Conservation (phyloP, 768 basidiomycete genomes). For the Lenzites betulinus region DNA sequence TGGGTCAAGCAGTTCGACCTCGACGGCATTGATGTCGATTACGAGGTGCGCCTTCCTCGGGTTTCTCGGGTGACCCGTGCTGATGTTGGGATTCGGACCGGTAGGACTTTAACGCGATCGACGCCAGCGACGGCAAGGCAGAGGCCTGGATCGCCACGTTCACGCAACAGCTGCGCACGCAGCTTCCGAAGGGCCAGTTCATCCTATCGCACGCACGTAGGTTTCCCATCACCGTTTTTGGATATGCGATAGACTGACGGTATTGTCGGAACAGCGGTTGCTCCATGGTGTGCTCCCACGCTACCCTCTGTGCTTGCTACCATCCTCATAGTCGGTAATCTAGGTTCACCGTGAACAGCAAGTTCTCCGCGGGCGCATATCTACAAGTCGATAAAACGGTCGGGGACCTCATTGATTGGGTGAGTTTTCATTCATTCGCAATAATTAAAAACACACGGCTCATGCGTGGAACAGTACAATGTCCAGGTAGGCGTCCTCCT, state of each 20-base stretch:
- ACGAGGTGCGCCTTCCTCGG: slow-evolving; percentile 42
- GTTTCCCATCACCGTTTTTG: background rate
- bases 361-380: slow-evolving; percentile 49
- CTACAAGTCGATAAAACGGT: slow-evolving; percentile 52
- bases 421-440: slow-evolving; percentile 28
- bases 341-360: slow-evolving; percentile 35
- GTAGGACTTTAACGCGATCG: slow-evolving; percentile 40
- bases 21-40: slow-evolving; percentile 77
- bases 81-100: background rate
- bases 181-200: slow-evolving; percentile 49
- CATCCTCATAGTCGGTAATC: background rate
- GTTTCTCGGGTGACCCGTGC: slow-evolving; percentile 24
- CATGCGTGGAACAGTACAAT: slow-evolving; percentile 20
- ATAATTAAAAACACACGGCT: too few species aligned
- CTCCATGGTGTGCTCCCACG: slow-evolving; percentile 45
- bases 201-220: slow-evolving; percentile 59
- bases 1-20: slow-evolving; percentile 62
- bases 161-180: slow-evolving; percentile 48
- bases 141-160: slow-evolving; percentile 56
- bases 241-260: slow-evolving; percentile 21
- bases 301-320: background rate
- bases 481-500: slow-evolving; percentile 25
- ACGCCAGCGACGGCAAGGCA: slow-evolving; percentile 34
- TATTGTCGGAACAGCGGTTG: slow-evolving; percentile 38
- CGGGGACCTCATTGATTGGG: slow-evolving; percentile 64